A percentile compares a stretch with the other conserved stretches of the same genome.
Evolutionary conservation across 306 rosid species (phyloP).

Genomic region (Corylus avellana): DNA sequence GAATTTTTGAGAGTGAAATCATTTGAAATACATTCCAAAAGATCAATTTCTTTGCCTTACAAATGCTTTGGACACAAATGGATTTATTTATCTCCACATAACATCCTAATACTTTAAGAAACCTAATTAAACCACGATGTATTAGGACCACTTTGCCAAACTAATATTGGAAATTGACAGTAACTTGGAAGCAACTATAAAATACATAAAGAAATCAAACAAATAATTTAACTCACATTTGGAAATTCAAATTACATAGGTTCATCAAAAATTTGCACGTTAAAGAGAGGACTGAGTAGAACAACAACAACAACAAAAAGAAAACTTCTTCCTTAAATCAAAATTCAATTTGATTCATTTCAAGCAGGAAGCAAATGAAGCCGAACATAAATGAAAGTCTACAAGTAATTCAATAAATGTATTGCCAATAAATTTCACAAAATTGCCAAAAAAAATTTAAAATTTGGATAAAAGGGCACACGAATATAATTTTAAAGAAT

Average conservation of each 20-base stretch:
- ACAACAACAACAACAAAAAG: background rate
- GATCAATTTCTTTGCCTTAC: background rate
- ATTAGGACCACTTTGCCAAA: background rate
- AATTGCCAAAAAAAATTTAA: background rate
- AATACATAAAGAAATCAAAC: background rate
- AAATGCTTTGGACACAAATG: background rate
- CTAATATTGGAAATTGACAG: conserved; percentile 2
- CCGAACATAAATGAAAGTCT: background rate
- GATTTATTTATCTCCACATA: background rate
- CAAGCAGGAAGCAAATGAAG: background rate
- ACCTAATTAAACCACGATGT: background rate
- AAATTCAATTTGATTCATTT: background rate
- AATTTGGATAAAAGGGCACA: conserved; percentile 7
- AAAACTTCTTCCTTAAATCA: background rate
- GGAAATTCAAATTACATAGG: background rate
- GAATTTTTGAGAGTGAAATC: background rate
- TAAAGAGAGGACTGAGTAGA: background rate
- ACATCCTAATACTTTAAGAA: background rate
- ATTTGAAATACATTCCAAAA: background rate
- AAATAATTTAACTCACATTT: background rate
- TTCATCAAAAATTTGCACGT: background rate
- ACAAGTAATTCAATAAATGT: conserved; percentile 1
- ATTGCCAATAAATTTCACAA: background rate
- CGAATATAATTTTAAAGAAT: background rate
- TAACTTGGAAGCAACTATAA: background rate